Base-by-base conservation (phyloP, 73 alveolate species). In the Blepharisma japonicum region DNA sequence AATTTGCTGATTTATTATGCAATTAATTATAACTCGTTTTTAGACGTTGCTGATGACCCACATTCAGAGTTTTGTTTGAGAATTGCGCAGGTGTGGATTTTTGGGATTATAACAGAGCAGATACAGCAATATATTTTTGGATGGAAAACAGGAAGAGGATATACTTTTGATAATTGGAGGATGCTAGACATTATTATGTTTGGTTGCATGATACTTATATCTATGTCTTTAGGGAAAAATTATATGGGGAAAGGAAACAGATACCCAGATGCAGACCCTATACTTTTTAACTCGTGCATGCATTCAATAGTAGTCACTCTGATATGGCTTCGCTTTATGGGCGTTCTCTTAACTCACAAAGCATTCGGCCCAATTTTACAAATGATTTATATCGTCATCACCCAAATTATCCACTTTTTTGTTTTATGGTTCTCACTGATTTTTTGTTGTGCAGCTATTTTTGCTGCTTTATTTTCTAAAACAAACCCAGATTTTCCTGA, bases 381-480 rank as follows among this genome's bases (percentile, higher is more conserved):
- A n/a, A 70, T 70, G 80, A 39, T 70, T 70, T 70, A 38, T 45
- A 9, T 18, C 0, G 27, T 70, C 4, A 39, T 70, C 55, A 70
- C 11, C 2, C 11, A 70, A 70, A 70, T 70, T 18, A 25, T 47
- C 42, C 9, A 11, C 27, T 70, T 70, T 70, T 45, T 18, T 21
- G 11, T 70, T 54, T 20, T 70, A 18, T 70, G 11, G 20, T 48
- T 54, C 14, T 70, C 55, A 9, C 27, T 70, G 14, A 14, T 21
- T n/a, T 14, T 39, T 39, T 39, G 68, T 11, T 70, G 0, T 45
- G 66, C 80, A 18, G 80, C 80, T 9, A 45, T 70, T 1, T 47
- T 70, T 70, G 27, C 80, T 4, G 81, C 79, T n/a, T 25, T 70
- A 7, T 70, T 70, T 45, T 14, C 32, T n/a, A 5, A 70, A 14